Evolutionary conservation across 108 stramenopile species (phyloP), one percentile per base, ranked within the genome.

Genomic region (Skeletonema costatum): DNA sequence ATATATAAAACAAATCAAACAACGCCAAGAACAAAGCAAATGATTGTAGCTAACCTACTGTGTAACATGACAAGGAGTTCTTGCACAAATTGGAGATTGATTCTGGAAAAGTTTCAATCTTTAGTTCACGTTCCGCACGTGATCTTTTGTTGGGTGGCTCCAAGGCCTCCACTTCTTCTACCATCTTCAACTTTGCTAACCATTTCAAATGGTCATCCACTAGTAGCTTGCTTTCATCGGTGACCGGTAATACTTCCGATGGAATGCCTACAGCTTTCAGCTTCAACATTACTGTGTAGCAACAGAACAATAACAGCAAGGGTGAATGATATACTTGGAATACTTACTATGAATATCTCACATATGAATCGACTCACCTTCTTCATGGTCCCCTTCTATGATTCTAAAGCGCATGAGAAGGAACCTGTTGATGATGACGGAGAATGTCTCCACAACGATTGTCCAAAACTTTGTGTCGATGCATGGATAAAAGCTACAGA

Each of bases 191-290:
- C 14, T 64, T 39, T 2, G 63, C 63, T 32, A 73, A 0, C 70
- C 70, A 75, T 60, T 74, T 51, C 25, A 75, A 56, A 32, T 69
- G 68, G n/a, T 60, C 64, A 8, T 67, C 53, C 8, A 17, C n/a
- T 42, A 68, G 36, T 51, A 74, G 38, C n/a, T 80, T 36, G 25
- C 67, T 67, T 1, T 68, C 74, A 2, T n/a, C 50, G n/a, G 39
- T 69, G 5, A 80, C 36, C 5, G 74, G 74, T 16, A 80, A 12
- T 16, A 56, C 5, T 21, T 80, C 51, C 10, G 48, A 30, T 7
- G 73, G 74, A 29, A 74, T 66, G 13, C 78, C 78, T 21, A 59
- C 64, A 8, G 78, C 60, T 67, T 68, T 74, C 36, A 80, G 68
- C 19, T 64, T 64, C n/a, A 64, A 14, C n/a, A 64, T 38, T 10